These are phyloP conservation scores for Eucalyptus rudis DNA, from an alignment of 345 rosid species.

Conservation along the genomic window DNA sequence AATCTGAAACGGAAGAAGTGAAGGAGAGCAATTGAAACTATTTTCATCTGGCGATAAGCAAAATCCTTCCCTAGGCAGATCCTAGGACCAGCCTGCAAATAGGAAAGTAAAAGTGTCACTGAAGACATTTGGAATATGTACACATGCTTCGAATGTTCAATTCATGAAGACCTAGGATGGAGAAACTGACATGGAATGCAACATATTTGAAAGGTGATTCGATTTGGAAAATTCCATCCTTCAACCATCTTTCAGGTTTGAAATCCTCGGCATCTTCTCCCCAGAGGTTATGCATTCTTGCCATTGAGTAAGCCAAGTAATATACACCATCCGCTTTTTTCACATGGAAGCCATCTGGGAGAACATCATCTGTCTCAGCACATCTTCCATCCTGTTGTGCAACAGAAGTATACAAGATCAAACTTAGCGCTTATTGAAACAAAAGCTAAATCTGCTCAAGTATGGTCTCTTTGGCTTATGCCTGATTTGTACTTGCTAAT, in stretches of 20 bases:
- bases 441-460: not conserved
- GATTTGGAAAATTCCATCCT: constrained; percentile 45
- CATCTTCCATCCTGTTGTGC: constrained; percentile 41
- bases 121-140: not conserved
- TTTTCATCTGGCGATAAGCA: constrained; percentile 78
- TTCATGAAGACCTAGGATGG: not conserved
- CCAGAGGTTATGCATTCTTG: constrained; percentile 67
- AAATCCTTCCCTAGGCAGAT: constrained; percentile 73
- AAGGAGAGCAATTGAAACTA: constrained; percentile 44
- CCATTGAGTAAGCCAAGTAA: constrained; percentile 69
- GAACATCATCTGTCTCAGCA: constrained; percentile 48
- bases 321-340: constrained; percentile 48
- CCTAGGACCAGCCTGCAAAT: constrained; percentile 71
- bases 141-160: not conserved
- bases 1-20: constrained; percentile 45
- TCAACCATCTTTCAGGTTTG: constrained; percentile 75
- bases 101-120: not conserved
- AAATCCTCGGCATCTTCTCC: constrained; percentile 65
- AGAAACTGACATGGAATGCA: constrained; percentile 34
- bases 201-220: constrained; percentile 64
- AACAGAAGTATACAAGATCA: not conserved
- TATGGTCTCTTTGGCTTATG: not conserved
- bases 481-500: not conserved
- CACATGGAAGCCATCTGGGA: constrained; percentile 54
- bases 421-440: not conserved